Evolutionary conservation across 768 basidiomycete genomes (phyloP).

Genomic region (Hortiboletus flavorubellus): DNA sequence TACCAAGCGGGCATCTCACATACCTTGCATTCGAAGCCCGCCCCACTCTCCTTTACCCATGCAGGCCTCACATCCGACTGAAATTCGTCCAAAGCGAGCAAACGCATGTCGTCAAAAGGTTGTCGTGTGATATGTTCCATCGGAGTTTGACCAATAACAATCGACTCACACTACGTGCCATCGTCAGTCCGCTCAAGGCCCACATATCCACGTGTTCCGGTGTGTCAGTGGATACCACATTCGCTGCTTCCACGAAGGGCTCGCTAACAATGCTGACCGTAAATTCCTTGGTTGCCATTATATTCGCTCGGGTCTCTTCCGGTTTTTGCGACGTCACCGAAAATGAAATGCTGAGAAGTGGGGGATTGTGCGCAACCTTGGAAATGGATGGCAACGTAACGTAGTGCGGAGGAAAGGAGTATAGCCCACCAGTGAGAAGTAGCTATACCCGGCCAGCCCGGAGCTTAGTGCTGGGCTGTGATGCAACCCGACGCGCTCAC

Average conservation of each 20-base stretch:
- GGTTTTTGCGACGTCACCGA: conserved; percentile 40
- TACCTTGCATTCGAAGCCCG: conserved; percentile 63
- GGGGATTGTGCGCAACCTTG: conserved; percentile 59
- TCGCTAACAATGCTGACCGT: conserved; percentile 72
- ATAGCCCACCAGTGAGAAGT: conserved; percentile 57
- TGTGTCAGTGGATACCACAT: conserved; percentile 52
- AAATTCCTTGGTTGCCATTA: conserved; percentile 62
- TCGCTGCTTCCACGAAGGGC: conserved; percentile 55
- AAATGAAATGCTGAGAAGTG: conserved; percentile 63
- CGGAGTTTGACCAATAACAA: conserved; percentile 4
- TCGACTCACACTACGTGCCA: conserved; percentile 47
- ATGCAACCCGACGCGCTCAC: conserved; percentile 31
- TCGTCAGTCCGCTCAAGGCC: conserved; percentile 57
- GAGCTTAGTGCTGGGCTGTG: conserved; percentile 8
- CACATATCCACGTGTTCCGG: conserved; percentile 55
- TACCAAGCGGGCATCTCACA: conserved; percentile 22
- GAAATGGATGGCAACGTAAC: conserved; percentile 8
- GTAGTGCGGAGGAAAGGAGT: conserved; percentile 13
- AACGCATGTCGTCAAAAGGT: conserved; percentile 1
- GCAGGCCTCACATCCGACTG: conserved; percentile 49
- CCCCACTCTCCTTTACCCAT: conserved; percentile 54
- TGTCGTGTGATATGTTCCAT: conserved; percentile 11
- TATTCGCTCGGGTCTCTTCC: conserved; percentile 66
- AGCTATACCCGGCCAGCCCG: conserved; percentile 32
- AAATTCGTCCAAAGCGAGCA: conserved; percentile 11